Conservation (phyloP, 1,284 basidiomycete genomes). For the Clitocybe nebularis region DNA sequence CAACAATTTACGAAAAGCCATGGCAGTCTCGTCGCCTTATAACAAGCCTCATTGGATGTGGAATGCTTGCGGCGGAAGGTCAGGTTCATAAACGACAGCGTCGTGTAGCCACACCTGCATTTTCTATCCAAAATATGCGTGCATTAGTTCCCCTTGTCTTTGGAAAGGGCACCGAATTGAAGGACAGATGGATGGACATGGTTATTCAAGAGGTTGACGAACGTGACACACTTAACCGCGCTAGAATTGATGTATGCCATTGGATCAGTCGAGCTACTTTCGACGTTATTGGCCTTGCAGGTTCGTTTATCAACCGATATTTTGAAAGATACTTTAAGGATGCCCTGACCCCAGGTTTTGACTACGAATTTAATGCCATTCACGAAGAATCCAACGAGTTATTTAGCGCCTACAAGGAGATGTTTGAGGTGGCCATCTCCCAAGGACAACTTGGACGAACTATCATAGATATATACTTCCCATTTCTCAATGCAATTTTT, state of each 20-base stretch:
- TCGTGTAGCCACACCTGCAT: conserved; percentile 71
- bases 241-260: conserved; percentile 59
- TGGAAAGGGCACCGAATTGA: conserved; percentile 59
- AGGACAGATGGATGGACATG: conserved; percentile 53
- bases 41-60: conserved; percentile 69
- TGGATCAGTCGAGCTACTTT: conserved; percentile 78
- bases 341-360: conserved; percentile 53
- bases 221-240: conserved; percentile 16
- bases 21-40: conserved; percentile 73
- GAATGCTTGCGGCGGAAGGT: conserved; percentile 76
- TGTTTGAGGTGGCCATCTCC: conserved; percentile 71
- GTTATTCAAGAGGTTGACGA: conserved; percentile 22
- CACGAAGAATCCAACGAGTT: conserved; percentile 72
- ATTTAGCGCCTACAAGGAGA: conserved; percentile 72
- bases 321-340: too few species aligned
- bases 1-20: conserved; percentile 72
- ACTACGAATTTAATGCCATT: conserved; percentile 76
- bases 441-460: conserved; percentile 45
- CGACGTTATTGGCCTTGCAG: conserved; percentile 76
- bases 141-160: conserved; percentile 69
- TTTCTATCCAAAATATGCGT: conserved; percentile 70
- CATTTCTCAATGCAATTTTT: conserved; percentile 50
- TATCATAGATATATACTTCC: conserved; percentile 57
- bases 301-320: conserved; percentile 31
- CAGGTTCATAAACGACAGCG: conserved; percentile 70